A percentile compares a stretch with the other conserved stretches of the same genome.
Conservation (phyloP, 805 yeast genomes). For the Komagataella populi region DNA sequence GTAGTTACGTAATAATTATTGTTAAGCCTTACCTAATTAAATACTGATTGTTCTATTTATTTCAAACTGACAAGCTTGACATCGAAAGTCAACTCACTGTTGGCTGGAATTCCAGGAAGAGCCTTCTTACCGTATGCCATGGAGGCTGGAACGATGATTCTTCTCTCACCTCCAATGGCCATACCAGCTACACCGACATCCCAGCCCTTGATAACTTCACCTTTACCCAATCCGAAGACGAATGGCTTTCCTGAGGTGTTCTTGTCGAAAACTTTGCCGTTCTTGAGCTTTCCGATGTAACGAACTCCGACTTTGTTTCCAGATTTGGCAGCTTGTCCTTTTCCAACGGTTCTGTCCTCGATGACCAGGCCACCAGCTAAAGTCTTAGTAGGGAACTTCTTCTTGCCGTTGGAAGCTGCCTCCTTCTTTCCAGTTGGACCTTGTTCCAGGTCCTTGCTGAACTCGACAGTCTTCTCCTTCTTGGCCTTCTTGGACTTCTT, state of each 20-base stretch:
- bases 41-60: conserved; percentile 21
- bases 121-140: conserved; percentile 93
- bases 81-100: conserved; percentile 92
- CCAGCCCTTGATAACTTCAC: conserved; percentile 98
- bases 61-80: conserved; percentile 86
- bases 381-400: conserved; percentile 60
- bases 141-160: conserved; percentile 89
- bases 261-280: conserved; percentile 94
- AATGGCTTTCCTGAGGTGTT: conserved; percentile 97
- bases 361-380: conserved; percentile 86
- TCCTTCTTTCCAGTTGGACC: conserved; percentile 56
- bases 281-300: conserved; percentile 94
- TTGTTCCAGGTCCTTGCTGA: conserved; percentile 83
- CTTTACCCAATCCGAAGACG: conserved; percentile 80
- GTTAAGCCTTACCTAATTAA: background rate
- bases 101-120: conserved; percentile 95
- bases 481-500: conserved; percentile 22
- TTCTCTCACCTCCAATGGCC: conserved; percentile 98
- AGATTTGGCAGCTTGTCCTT: conserved; percentile 76
- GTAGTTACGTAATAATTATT: background rate
- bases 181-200: conserved; percentile 98
- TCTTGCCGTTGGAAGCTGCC: conserved; percentile 9
- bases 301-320: conserved; percentile 92
- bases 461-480: conserved; percentile 66
- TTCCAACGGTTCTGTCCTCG: conserved; percentile 87